These are phyloP conservation scores for Picocystis sp. DNA, from an alignment of 163 green algal genomes.

Conservation along the genomic window DNA sequence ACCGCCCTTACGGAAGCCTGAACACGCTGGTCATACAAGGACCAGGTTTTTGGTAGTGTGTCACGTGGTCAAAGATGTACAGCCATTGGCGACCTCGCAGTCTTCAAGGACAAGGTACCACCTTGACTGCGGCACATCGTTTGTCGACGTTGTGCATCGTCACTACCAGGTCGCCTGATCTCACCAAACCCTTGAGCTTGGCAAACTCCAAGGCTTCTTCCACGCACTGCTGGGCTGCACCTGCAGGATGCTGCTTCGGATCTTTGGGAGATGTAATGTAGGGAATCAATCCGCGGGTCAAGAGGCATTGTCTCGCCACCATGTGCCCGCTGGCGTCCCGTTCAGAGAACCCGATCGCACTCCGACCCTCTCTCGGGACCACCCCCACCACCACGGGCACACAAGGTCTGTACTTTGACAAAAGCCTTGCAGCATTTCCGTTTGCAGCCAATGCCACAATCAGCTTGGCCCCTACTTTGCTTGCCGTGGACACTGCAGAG, in stretches of 20 bases:
- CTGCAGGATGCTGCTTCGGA: constrained; percentile 17
- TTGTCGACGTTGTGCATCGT: constrained; percentile 22
- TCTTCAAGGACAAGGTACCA: constrained; percentile 7
- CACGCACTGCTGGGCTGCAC: constrained; percentile 20
- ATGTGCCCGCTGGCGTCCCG: constrained; percentile 24
- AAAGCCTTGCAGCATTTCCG: constrained; percentile 19
- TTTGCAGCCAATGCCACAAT: constrained; percentile 35
- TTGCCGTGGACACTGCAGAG: constrained; percentile 25
- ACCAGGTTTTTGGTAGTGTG: too few species aligned
- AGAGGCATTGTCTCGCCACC: constrained; percentile 41
- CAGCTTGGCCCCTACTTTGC: constrained; percentile 33
- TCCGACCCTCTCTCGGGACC: constrained; percentile 10
- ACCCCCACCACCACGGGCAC: constrained; percentile 37
- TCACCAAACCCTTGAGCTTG: constrained; percentile 15
- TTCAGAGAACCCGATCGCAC: constrained; percentile 13
- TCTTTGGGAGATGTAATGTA: constrained; percentile 4
- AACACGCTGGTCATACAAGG: too few species aligned
- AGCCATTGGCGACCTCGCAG: too few species aligned
- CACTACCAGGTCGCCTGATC: constrained; percentile 20
- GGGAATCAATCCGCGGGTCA: constrained; percentile 46
- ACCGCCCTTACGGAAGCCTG: too few species aligned
- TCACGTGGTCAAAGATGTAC: too few species aligned
- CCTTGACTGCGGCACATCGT: constrained; percentile 11
- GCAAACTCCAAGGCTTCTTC: constrained; percentile 16
- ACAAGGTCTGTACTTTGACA: constrained; percentile 36